Percentiles rank a stretch among this genome's conserved stretches.
phyloP scores from a whole-genome alignment of 2,329 filamentous ascomycete genomes.

The Stagonosporopsis vannaccii region DNA sequence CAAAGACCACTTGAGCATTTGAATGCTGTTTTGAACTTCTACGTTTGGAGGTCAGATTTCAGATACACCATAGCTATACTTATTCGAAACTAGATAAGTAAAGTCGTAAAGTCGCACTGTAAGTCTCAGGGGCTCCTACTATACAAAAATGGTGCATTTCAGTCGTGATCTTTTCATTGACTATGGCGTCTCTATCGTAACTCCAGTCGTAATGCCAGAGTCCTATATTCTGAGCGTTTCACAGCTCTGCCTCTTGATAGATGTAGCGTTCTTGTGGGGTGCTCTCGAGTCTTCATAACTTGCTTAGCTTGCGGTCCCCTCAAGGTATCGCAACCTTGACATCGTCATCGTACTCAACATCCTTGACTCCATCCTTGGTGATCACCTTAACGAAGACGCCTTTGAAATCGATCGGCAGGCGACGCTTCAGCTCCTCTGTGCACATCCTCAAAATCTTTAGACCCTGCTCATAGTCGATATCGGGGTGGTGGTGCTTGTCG shows the following conservation, averaged over 20 bases:
- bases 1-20: background rate
- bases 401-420: conserved; percentile 99
- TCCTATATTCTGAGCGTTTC: background rate
- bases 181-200: conserved; percentile 18
- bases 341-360: conserved; percentile 86
- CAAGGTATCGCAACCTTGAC: conserved; percentile 70
- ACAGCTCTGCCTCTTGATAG: background rate
- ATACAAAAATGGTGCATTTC: background rate
- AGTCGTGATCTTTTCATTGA: conserved; percentile 18
- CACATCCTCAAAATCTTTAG: conserved; percentile 94
- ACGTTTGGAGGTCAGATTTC: background rate
- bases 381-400: conserved; percentile 92
- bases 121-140: too few relatives aligned
- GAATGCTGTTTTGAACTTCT: background rate
- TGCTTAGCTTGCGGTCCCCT: conserved; percentile 23
- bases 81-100: background rate
- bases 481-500: conserved; percentile 97
- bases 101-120: background rate
- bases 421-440: conserved; percentile 94
- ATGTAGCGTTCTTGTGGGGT: conserved; percentile 17
- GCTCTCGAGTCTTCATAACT: background rate
- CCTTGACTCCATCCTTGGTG: conserved; percentile 89
- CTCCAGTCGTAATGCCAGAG: conserved; percentile 8
- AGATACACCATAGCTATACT: background rate
- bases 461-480: conserved; percentile 87